Evolutionary conservation across 352 stramenopile species (phyloP), one percentile per base, ranked within the genome.

Genomic region (Phytopythium montanum): DNA sequence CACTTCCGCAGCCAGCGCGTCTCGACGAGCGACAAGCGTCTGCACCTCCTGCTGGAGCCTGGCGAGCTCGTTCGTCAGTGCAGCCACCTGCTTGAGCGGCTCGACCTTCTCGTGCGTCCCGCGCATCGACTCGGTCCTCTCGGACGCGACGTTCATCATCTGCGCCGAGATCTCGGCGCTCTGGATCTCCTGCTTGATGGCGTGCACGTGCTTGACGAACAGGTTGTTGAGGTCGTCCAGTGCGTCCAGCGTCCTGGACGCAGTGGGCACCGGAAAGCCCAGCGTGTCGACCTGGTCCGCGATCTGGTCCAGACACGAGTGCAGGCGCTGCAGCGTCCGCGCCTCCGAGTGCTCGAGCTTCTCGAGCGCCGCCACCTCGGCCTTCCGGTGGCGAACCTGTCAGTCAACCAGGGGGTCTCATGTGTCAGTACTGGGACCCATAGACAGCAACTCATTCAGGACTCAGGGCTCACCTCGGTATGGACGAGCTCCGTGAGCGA

Each of bases 121-220:
- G 0, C 41, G 26, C 45, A 51, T 58, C 6, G 53, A 39, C 26
- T 60, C 62, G 19, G 55, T 57, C 31, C 59, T 60, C 48, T 88
- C 76, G 6, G 74, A 76, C 16, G 74, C 73, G 12, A 84, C 72
- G 42, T 63, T 79, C 28, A 69, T 67, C 78, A 88, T 90, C 56
- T 84, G 74, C 19, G 69, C 72, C 26, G 75, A 66, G 61, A 88
- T 88, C 66, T 90, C 70, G 54, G 88, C 65, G 36, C 65, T 86
- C 61, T 90, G 81, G 29, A 90, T 85, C 53, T 90, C 81, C 56
- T 87, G 78, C 52, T 79, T 84, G 21, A 75, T 56, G 0, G 72
- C 56, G 36, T 83, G 75, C 14, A 81, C 69, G 34, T 87, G 74
- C 31, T 66, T 73, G 31, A 72, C 65, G 45, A 90, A 57, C 34